Evolutionary conservation across 495 filamentous ascomycete genomes (phyloP), one percentile per base, ranked within the genome.

Genomic region (Penicillium goetzii): DNA sequence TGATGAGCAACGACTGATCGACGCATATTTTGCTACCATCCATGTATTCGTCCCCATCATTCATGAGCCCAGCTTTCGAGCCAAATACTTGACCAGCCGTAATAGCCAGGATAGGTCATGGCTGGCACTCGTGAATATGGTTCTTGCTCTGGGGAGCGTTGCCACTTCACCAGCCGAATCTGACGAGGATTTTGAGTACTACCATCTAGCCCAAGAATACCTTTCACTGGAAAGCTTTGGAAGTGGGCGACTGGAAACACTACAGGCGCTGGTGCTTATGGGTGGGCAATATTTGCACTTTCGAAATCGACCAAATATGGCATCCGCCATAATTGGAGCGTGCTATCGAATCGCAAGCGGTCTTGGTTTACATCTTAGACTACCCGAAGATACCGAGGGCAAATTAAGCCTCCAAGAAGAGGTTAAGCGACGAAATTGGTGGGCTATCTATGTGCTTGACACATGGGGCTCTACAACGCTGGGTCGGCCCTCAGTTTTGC

Each of bases 221-320:
- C 79, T 90, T 5, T 78, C 80, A 10, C 81, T 90, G 70, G 88
- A 90, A 66, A 82, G 82, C 19, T 85, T 90, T 67, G 87, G 87
- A 12, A 87, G 83, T 73, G 88, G 85, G 60, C 86, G 86, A 62
- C 78, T 91, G 52, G 86, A 90, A 60, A 84, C 84, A 0, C 78
- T 91, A 10, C 88, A 91, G 71, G 85, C 88, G 8, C 75, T 91
- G 11, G 81, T 82, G 25, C 71, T 91, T 45, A 87, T 90, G 72
- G 84, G 85, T 54, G 88, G 88, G 23, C 88, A 85, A 78, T 91
- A 90, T 70, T 79, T 90, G 65, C 88, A 91, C 76, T 91, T 89
- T 68, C 83, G 88, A 66, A 89, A 89, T 74, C 80, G 87, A 30
- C 88, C 88, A 23, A 90, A 90, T 71, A 87, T 89, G 82, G 88